A percentile compares a stretch with the other conserved stretches of the same genome.
Conservation (phyloP, 108 stramenopile species). For the Skeletonema grethae region DNA sequence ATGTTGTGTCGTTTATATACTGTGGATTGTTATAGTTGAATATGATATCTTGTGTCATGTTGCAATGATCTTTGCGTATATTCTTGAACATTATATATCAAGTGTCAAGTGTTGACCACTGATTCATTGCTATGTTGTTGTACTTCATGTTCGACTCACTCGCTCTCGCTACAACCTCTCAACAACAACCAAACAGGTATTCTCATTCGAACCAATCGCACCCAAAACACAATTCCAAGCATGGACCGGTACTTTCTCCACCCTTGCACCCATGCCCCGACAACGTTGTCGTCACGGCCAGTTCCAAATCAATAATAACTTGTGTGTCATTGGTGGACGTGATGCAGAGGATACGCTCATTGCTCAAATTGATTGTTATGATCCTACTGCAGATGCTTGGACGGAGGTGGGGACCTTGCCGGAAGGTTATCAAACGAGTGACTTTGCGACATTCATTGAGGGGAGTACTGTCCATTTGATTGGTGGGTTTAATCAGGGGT, state of each 20-base stretch:
- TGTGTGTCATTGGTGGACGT: constrained; percentile 62
- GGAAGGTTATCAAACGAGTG: constrained; percentile 38
- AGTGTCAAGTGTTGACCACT: too few species aligned
- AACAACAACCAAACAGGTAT: background rate
- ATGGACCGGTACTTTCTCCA: constrained; percentile 32
- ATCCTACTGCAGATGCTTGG: constrained; percentile 59
- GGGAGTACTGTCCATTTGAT: constrained; percentile 47
- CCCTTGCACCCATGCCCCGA: constrained; percentile 48
- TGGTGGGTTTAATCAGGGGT: constrained; percentile 64
- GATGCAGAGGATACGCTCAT: constrained; percentile 45
- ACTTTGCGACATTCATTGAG: constrained; percentile 33
- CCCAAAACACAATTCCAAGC: background rate
- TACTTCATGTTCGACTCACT: too few species aligned
- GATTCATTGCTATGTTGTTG: too few species aligned
- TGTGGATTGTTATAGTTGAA: too few species aligned
- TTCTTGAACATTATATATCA: too few species aligned
- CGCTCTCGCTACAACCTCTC: too few species aligned
- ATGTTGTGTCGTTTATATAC: background rate
- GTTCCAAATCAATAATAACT: constrained; percentile 29
- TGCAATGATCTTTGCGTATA: too few species aligned
- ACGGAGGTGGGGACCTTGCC: constrained; percentile 39
- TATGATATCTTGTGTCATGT: too few species aligned
- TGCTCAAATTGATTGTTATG: constrained; percentile 63
- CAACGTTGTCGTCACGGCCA: constrained; percentile 58
- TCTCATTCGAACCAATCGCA: constrained; percentile 22